Percentiles rank a stretch among this genome's conserved stretches.
Conservation (phyloP, 345 rosid species). For the Acer yangbiense region DNA sequence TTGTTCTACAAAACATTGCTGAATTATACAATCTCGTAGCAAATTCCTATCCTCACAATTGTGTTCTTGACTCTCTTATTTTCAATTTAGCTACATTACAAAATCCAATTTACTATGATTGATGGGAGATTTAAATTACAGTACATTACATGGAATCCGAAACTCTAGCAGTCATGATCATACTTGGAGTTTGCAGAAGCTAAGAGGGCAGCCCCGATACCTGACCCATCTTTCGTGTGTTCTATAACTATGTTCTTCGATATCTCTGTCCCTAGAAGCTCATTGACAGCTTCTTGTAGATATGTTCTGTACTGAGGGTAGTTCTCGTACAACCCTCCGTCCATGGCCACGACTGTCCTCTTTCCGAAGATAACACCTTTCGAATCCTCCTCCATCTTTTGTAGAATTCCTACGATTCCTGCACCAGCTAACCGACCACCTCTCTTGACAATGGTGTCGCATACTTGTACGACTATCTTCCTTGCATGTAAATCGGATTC, state of each 20-base stretch:
- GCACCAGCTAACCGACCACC: constrained; percentile 88
- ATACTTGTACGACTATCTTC: constrained; percentile 53
- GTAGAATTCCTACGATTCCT: constrained; percentile 81
- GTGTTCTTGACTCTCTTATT: constrained; percentile 10
- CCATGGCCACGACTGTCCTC: constrained; percentile 84
- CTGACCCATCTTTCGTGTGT: constrained; percentile 84
- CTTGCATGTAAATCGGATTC: constrained; percentile 54
- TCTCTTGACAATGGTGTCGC: constrained; percentile 67
- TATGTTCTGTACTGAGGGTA: constrained; percentile 70
- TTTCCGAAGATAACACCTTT: constrained; percentile 53
- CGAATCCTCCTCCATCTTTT: constrained; percentile 74
- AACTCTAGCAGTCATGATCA: constrained; percentile 39
- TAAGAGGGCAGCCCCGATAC: constrained; percentile 86
- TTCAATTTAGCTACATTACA: constrained; percentile 11
- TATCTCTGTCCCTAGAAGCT: constrained; percentile 61
- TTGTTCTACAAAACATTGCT: constrained; percentile 9
- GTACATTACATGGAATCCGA: not conserved
- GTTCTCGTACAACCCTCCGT: constrained; percentile 75
- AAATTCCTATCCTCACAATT: not conserved
- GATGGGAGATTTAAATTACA: not conserved
- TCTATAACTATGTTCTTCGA: constrained; percentile 59
- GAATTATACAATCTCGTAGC: not conserved
- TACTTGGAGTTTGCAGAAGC: constrained; percentile 82
- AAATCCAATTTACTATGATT: not conserved
- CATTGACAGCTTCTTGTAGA: constrained; percentile 60